Base-by-base conservation (phyloP, 1,139 yeast species). In the Suhomyces panamericanus region DNA sequence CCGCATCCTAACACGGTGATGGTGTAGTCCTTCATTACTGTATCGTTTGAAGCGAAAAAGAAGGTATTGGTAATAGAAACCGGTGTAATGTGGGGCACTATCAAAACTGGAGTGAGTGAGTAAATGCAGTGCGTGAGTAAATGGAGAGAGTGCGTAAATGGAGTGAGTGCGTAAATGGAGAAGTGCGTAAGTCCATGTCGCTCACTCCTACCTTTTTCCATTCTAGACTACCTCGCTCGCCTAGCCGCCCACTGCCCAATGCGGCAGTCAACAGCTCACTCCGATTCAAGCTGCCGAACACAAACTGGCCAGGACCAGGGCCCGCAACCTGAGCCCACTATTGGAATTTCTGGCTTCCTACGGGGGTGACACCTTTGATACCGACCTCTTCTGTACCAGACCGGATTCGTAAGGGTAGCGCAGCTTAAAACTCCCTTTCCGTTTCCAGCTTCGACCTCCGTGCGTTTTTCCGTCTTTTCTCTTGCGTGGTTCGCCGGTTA, bases 1-100 rank as follows among this genome's bases (percentile, higher is more conserved):
- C 99, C 99, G 57, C 96, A 83, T 36, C 97, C 99, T 47, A 93
- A 75, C 24, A 93, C 84, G 14, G 95, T 78, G 45, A 93, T 70
- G 4, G 93, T 86, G 63, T 79, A 82, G 47, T 76, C 75, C 49
- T 69, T 57, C 75, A 67, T 66, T 12, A n/a, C n/a, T 4, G 32
- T 14, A 15, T 6, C n/a, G 10, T 12, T 26, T 4, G 10, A 6
- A 22, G 22, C 8, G 22, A 6, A 20, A 32, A 20, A 32, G 35
- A 16, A 8, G 11, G 34, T 32, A 11, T 5, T 12, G 17, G 6
- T 32, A 5, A 16, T 11, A 7, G 20, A 13, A 16, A 14, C 30
- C 29, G 6, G 11, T 7, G 30, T 28, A 28, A 5, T 28, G n/a
- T 12, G 14, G 30, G 30, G 24, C 24, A 5, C 2, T 28, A 13